These are phyloP conservation scores for Canavalia gladiata DNA, from an alignment of 306 rosid genomes.

Conservation along the genomic window DNA sequence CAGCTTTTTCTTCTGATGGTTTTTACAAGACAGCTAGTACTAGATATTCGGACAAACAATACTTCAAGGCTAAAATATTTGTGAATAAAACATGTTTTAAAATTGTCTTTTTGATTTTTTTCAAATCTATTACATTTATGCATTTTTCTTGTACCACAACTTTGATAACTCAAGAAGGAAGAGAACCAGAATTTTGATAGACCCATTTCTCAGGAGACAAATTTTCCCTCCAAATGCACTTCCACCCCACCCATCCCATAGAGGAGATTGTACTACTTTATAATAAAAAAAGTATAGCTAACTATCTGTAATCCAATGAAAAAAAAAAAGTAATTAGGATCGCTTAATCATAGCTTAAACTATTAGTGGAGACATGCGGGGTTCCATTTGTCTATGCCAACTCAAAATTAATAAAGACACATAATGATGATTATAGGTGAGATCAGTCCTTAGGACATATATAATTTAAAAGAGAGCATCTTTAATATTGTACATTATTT, in stretches of 20 bases:
- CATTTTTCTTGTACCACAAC: not conserved
- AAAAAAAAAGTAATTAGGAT: not conserved
- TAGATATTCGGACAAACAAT: constrained; percentile 1
- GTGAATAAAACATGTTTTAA: constrained; percentile 1
- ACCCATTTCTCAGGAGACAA: not conserved
- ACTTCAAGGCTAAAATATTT: constrained; percentile 1
- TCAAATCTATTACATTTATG: constrained; percentile 3
- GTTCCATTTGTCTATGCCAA: not conserved
- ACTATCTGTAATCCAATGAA: not conserved
- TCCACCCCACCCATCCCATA: not conserved
- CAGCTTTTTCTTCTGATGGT: constrained; percentile 8
- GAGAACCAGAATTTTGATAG: not conserved
- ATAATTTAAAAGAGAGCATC: too few species aligned
- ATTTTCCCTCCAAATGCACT: too few species aligned
- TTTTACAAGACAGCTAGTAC: constrained; percentile 19
- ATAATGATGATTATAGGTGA: too few species aligned
- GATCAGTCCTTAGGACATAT: too few species aligned
- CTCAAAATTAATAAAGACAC: too few species aligned
- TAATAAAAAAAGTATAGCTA: not conserved
- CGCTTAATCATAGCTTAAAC: not conserved
- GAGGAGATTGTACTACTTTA: not conserved
- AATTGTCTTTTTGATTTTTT: not conserved
- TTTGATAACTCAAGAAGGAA: not conserved
- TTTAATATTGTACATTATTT: too few species aligned
- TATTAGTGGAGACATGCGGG: not conserved